Base-by-base conservation (phyloP, 148 eudicot species). In the Chenopodium suecicum region DNA sequence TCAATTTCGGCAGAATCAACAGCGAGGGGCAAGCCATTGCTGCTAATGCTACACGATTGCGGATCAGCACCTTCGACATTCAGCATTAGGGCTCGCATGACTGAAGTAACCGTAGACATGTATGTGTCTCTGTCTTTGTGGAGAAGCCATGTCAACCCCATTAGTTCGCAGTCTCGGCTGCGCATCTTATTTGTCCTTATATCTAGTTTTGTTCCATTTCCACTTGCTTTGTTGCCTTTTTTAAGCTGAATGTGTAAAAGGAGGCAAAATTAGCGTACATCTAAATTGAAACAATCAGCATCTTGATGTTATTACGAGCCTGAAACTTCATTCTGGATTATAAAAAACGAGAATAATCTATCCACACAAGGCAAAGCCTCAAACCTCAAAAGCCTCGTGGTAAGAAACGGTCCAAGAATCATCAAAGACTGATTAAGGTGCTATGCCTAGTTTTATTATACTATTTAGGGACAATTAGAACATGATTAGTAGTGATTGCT, bases 111-210 rank as follows among this genome's bases (percentile, higher is more conserved):
- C 0, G 97, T 93, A 63, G 89, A 88, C 58, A 95, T 90, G 83
- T 95, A 93, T 27, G 92, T 85, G 29, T 90, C 81, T 77, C 93
- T 83, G 86, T 95, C 87, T 86, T 93, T 91, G 84, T 92, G 80
- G 0, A 95, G 95, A 31, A 95, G 97, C 98, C 98, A 95, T 65
- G 97, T 95, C 25, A 95, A 84, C 50, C 98, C 98, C 98, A 95
- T 95, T 66, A 95, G 86, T 73, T 93, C 89, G 50, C 98, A 95
- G 79, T 95, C 97, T 76, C 82, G 88, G 77, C 83, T 86, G 4
- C 86, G 90, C 95, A 95, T 91, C 85, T 90, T 90, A 23, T 86
- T 88, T 8, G 88, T 87, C 79, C 95, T 85, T 37, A 79, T 90
- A 47, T 86, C 92, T 11, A 83, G 34, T 79, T 71, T 83, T 72